phyloP scores from a whole-genome alignment of 2,329 filamentous ascomycete species.

The Fusarium staphyleae region DNA sequence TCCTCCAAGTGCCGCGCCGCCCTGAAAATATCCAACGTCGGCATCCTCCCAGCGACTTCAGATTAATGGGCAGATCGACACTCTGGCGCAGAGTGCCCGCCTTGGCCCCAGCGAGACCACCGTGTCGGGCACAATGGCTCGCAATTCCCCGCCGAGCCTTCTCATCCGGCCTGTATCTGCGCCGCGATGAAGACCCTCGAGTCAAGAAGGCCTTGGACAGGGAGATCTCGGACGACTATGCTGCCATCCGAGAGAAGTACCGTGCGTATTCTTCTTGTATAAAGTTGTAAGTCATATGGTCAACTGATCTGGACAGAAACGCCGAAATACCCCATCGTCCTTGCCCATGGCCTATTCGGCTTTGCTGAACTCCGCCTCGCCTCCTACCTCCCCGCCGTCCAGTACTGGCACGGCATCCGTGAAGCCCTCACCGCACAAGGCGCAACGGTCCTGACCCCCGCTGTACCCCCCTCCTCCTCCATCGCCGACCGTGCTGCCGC shows the following conservation, averaged over 20 bases:
- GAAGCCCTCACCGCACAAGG: conserved; percentile 62
- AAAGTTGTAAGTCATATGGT: conserved; percentile 1
- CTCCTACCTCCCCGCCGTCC: conserved; percentile 60
- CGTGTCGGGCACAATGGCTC: conserved; percentile 10
- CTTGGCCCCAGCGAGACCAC: neutral
- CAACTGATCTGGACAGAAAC: conserved; percentile 50
- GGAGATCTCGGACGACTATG: conserved; percentile 57
- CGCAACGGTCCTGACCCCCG: conserved; percentile 64
- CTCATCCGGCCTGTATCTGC: conserved; percentile 11
- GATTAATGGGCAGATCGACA: conserved; percentile 34
- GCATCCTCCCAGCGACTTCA: conserved; percentile 3
- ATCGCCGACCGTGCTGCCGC: conserved; percentile 67
- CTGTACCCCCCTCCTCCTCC: conserved; percentile 66
- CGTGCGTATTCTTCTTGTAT: conserved; percentile 42
- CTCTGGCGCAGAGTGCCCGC: conserved; percentile 23
- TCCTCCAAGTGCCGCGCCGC: neutral
- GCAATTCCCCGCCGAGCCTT: conserved; percentile 18
- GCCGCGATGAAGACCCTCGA: conserved; percentile 47
- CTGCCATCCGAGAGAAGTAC: conserved; percentile 53
- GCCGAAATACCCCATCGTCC: conserved; percentile 67
- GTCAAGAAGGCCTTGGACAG: conserved; percentile 49
- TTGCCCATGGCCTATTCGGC: conserved; percentile 70
- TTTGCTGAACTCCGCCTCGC: conserved; percentile 65
- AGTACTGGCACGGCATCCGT: conserved; percentile 71
- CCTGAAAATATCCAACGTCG: conserved; percentile 5